Base-by-base conservation (phyloP, 2,329 filamentous ascomycete species). In the Aureobasidium pullulans region DNA sequence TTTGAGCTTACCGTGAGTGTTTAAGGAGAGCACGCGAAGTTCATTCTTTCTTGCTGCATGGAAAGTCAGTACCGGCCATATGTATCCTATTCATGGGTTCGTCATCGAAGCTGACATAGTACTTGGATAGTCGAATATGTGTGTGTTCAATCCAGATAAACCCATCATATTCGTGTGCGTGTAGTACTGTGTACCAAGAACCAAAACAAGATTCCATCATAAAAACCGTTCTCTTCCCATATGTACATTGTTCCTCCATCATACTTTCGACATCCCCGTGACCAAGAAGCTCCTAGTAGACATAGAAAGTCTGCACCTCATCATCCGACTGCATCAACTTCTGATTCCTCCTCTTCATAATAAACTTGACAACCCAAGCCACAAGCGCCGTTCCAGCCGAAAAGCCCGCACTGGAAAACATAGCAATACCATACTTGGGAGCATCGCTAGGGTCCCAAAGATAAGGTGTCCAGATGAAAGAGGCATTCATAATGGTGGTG, bases 401-500 rank as follows among this genome's bases (percentile, higher is more conserved):
- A 11, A 73, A 72, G 1, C 64, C 71, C 1, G 77, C 75, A 5
- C 75, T 76, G 13, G 77, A 75, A 0, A 72, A 73, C 52, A 79
- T 77, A 4, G 74, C 76, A 13, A 73, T 75, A 1, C 68, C 70
- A 61, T 79, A 81, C 23, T 76, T 69, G 0, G 78, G 78, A 37
- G 67, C 70, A 58, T 79, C 76, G 8, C 62, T 72, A 23, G 73
- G 72, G 4, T 76, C 77, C 76, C 77, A 80, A 3, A 81, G 68
- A 62, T 80, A 80, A 1, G 77, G 76, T n/a, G 77, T 77, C 64
- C 78, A 81, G 46, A 80, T 76, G 64, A 78, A 79, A 2, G 73
- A 75, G 13, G 77, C 75, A 63, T 77, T 77, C 28, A 75, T 76
- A 28, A 76, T 73, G 1, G 77, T 77, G 28, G 78, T 80, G 5